Percentiles rank a stretch among this genome's conserved stretches.
phyloP scores from a whole-genome alignment of 2,329 filamentous ascomycete species.

The Elsinoe necatrix region DNA sequence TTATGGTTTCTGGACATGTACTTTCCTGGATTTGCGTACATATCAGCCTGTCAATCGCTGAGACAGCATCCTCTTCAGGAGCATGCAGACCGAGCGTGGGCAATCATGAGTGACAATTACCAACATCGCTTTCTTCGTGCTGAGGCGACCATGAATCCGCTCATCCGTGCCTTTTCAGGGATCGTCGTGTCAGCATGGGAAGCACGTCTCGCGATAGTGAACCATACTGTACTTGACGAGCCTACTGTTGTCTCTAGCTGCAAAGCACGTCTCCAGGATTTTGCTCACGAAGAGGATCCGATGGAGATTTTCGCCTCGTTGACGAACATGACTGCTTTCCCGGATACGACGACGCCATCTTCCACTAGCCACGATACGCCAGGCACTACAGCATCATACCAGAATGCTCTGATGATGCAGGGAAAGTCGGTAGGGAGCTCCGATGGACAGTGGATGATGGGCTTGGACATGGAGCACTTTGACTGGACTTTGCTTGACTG shows the following conservation, averaged over 20 bases:
- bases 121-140: conserved; percentile 27
- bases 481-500: background rate
- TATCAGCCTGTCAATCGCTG: conserved; percentile 39
- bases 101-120: conserved; percentile 40
- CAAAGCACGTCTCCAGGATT: background rate
- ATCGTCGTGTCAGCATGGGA: background rate
- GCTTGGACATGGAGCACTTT: background rate
- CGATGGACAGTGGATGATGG: background rate
- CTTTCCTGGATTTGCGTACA: conserved; percentile 44
- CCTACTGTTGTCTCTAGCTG: background rate
- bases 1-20: conserved; percentile 37
- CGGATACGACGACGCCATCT: background rate
- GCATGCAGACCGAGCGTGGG: conserved; percentile 36
- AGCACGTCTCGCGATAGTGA: background rate
- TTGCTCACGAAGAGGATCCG: background rate
- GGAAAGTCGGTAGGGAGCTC: background rate
- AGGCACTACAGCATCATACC: background rate
- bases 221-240: background rate
- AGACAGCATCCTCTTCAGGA: conserved; percentile 29
- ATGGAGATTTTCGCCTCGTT: background rate
- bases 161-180: background rate
- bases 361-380: background rate
- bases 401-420: background rate
- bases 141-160: background rate
- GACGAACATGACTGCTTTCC: background rate